Evolutionary conservation across 805 yeast genomes (phyloP).

Genomic region (Komagataella pastoris): DNA sequence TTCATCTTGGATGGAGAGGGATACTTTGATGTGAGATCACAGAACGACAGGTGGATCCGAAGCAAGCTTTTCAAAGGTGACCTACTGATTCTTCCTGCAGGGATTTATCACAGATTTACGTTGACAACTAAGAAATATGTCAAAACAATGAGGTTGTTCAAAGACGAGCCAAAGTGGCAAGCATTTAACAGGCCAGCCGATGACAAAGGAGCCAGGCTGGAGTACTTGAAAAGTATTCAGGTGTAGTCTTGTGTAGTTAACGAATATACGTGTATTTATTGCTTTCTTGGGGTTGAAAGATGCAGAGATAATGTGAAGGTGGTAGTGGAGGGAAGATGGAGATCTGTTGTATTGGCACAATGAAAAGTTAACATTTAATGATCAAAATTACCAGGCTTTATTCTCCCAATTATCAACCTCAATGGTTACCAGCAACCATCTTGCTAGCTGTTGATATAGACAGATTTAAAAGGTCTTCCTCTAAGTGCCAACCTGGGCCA

Average conservation of each 20-base stretch:
- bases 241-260: not conserved
- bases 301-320: not conserved
- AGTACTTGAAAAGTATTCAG: slow-evolving; percentile 24
- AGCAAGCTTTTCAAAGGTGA: slow-evolving; percentile 52
- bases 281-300: not conserved
- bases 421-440: no score
- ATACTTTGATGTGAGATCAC: slow-evolving; percentile 74
- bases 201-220: slow-evolving; percentile 26
- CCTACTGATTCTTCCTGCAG: slow-evolving; percentile 70
- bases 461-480: no score
- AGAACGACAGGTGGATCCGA: slow-evolving; percentile 61
- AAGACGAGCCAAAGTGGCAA: slow-evolving; percentile 95
- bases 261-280: not conserved
- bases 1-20: slow-evolving; percentile 86
- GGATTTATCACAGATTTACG: slow-evolving; percentile 90
- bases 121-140: slow-evolving; percentile 50
- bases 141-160: slow-evolving; percentile 70
- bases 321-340: not conserved
- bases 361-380: no score
- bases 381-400: no score
- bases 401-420: no score
- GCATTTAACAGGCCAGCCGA: slow-evolving; percentile 66
- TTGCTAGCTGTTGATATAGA: no score
- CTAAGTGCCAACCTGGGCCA: no score
- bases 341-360: no score